phyloP scores from a whole-genome alignment of 2,329 filamentous ascomycete species.

The Cladosporium sp. region DNA sequence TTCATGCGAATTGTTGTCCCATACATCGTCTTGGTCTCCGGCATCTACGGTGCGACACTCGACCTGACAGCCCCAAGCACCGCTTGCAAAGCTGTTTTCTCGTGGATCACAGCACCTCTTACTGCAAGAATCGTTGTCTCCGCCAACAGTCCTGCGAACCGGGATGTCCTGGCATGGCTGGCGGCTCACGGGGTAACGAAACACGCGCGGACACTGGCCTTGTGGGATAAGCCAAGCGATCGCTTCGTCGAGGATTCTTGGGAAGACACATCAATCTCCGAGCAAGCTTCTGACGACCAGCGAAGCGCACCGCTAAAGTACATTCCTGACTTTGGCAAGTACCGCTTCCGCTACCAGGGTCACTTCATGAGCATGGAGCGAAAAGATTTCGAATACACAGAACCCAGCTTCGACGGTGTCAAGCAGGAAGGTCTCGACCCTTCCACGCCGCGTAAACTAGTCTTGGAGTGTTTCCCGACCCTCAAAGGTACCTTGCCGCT shows the following conservation, averaged over 20 bases:
- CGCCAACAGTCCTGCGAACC: neutral
- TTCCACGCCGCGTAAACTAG: neutral
- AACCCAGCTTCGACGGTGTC: neutral
- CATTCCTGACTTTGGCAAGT: conserved; percentile 33
- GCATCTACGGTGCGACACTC: neutral
- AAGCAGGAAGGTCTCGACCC: conserved; percentile 28
- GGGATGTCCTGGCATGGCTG: neutral
- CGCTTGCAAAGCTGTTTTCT: neutral
- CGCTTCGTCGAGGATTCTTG: neutral
- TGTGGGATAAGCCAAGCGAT: neutral
- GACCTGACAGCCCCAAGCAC: neutral
- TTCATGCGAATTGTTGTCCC: neutral
- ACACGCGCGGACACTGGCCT: neutral
- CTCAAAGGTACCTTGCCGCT: neutral
- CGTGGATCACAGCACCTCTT: neutral
- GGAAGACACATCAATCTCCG: neutral
- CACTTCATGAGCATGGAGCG: conserved; percentile 21
- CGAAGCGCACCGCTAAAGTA: conserved; percentile 26
- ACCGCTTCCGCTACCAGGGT: conserved; percentile 16
- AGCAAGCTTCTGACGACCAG: neutral
- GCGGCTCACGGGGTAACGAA: neutral
- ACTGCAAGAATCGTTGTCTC: neutral
- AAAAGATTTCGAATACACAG: neutral
- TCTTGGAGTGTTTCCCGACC: neutral
- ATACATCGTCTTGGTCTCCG: neutral